phyloP scores from a whole-genome alignment of 2,329 filamentous ascomycete genomes.

The Apiospora marii region DNA sequence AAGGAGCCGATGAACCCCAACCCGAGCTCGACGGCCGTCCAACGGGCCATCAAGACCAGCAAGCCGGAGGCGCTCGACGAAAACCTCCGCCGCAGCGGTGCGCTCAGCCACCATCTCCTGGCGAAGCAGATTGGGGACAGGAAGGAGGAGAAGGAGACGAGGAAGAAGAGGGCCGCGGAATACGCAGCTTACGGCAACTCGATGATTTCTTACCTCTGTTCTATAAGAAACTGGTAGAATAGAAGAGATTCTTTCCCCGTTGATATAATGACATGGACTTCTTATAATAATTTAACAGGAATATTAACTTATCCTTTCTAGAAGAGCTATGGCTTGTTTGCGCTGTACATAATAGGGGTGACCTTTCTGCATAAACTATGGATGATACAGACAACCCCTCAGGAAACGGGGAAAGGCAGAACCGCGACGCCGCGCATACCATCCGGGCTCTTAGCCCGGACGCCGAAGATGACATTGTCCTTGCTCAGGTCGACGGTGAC shows the following conservation, averaged over 20 bases:
- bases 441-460: conserved; percentile 48
- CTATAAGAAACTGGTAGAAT: too few species aligned
- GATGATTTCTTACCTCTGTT: too few species aligned
- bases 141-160: neutral
- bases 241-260: too few species aligned
- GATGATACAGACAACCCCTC: neutral
- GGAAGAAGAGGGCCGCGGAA: too few species aligned
- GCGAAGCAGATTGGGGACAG: neutral
- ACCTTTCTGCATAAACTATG: too few species aligned
- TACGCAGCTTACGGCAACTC: too few species aligned
- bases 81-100: neutral
- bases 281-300: too few species aligned
- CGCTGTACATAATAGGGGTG: too few species aligned
- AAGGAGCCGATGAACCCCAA: neutral
- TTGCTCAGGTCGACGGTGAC: conserved; percentile 59
- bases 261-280: too few species aligned
- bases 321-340: too few species aligned
- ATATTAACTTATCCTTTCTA: too few species aligned
- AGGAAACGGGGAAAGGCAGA: conserved; percentile 38
- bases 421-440: conserved; percentile 41
- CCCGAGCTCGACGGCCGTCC: neutral
- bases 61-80: neutral
- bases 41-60: neutral
- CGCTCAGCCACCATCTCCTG: neutral
- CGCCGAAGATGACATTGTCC: conserved; percentile 65